Base-by-base conservation (phyloP, 164 flowering plant species). In the Tinospora cordifolia region DNA sequence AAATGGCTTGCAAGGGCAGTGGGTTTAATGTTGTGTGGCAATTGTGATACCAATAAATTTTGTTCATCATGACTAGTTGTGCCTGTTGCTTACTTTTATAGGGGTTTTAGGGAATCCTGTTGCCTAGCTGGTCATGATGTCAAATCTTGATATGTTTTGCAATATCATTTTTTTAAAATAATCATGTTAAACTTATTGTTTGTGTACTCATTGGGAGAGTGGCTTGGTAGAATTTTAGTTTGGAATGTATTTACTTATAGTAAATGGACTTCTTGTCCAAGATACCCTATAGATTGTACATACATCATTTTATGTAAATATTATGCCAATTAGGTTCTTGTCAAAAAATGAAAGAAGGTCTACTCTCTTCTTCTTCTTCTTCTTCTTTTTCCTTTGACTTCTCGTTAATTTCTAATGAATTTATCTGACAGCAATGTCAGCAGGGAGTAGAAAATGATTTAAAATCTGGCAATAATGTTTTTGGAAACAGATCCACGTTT, bases 401-500 rank as follows among this genome's bases (percentile, higher is more conserved):
- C 22, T 54, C 21, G 6, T 54, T 54, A 8, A 54, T 54, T 19
- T 21, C 24, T 8, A 8, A 44, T 44, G 21, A 54, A 54, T 0
- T 19, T 54, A 2, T 54, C 19, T 19, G 22, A 8, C n/a, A 19
- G 60, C n/a, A 9, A 54, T 8, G 24, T 5, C 24, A 19, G 60
- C 21, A 44, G 41, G 41, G 66, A n/a, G 21, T 34, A 12, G 21
- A 38, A 47, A 44, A 9, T 10, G 26, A 11, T 15, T 54, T 26
- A 3, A 54, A 22, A 21, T 41, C 72, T 74, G 22, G 74, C 68
- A 66, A 58, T 67, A 66, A 21, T 17, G 67, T 19, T 46, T 73
- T 74, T 39, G 73, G 60, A 22, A 74, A 77, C 92, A 94, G 99
- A 95, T 72, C 99, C 99, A 60, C 96, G 99, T 40, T 78, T 95